Evolutionary conservation across 2,329 filamentous ascomycete genomes (phyloP).

Genomic region (Xylariaceae sp.): DNA sequence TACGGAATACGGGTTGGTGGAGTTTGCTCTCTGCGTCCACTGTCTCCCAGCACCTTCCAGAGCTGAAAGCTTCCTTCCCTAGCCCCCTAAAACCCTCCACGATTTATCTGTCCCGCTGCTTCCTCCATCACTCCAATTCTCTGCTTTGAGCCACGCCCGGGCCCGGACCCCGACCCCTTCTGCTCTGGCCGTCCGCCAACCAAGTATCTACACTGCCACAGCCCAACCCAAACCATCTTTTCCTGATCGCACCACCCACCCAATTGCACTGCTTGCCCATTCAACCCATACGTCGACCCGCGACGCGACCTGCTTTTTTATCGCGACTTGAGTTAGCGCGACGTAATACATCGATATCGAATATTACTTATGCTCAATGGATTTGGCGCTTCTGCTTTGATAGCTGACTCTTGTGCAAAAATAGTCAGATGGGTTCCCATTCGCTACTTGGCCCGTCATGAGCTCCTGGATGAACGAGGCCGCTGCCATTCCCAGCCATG

Average conservation of each 20-base stretch:
- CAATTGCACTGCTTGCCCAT: conserved; percentile 26
- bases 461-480: conserved; percentile 69
- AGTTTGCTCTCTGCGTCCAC: background rate
- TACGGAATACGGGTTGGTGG: background rate
- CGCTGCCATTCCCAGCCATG: conserved; percentile 59
- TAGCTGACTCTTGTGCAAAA: conserved; percentile 39
- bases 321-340: conserved; percentile 36
- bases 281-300: conserved; percentile 33
- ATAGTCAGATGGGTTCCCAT: conserved; percentile 45
- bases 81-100: background rate
- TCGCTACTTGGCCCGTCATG: conserved; percentile 52
- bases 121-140: background rate
- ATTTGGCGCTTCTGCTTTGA: conserved; percentile 35
- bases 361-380: conserved; percentile 39
- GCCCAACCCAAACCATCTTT: conserved; percentile 29
- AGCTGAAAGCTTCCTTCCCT: background rate
- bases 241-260: conserved; percentile 29
- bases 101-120: background rate
- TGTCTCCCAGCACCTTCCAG: background rate
- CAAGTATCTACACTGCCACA: conserved; percentile 16
- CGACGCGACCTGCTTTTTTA: conserved; percentile 41
- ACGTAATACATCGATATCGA: conserved; percentile 37
- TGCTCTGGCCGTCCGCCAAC: conserved; percentile 12
- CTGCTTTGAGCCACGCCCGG: background rate
- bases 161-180: background rate